phyloP scores from a whole-genome alignment of 139 green algal species.

The Astrephomene gubernaculifera region DNA sequence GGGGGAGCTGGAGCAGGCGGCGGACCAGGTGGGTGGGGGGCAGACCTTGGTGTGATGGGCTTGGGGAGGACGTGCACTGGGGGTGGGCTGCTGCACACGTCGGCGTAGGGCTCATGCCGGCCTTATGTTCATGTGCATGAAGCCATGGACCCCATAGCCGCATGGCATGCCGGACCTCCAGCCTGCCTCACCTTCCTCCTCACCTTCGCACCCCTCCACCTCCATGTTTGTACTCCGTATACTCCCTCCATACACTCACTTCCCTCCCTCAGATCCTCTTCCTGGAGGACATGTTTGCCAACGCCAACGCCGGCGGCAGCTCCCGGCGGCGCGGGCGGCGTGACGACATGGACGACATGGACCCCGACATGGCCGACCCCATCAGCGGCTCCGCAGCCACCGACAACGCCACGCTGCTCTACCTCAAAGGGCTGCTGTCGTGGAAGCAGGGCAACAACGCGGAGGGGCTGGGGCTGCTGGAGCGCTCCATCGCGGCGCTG shows the following conservation, averaged over 20 bases:
- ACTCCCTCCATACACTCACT: no score
- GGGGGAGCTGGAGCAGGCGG: slow-evolving; percentile 70
- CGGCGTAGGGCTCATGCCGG: no score
- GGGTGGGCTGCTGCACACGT: no score
- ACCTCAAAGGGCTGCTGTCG: slow-evolving; percentile 61
- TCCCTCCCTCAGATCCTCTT: slow-evolving; percentile 35
- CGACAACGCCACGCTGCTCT: slow-evolving; percentile 51
- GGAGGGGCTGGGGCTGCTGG: slow-evolving; percentile 60
- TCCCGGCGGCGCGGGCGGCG: background rate
- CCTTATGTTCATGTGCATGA: no score
- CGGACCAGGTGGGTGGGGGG: slow-evolving; percentile 55
- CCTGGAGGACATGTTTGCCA: slow-evolving; percentile 44
- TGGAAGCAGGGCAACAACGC: slow-evolving; percentile 53
- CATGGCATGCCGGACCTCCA: no score
- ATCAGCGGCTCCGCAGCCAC: background rate
- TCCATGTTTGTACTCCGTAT: no score
- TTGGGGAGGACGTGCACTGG: no score
- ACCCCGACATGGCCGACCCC: slow-evolving; percentile 42
- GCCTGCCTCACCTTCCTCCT: no score
- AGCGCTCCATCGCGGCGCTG: slow-evolving; percentile 61
- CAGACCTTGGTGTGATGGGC: no score
- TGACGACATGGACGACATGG: slow-evolving; percentile 20
- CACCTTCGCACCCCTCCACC: no score
- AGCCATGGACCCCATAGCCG: no score
- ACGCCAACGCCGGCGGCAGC: background rate